Base-by-base conservation (phyloP, 495 filamentous ascomycete species). In the Penicillium odoratum region DNA sequence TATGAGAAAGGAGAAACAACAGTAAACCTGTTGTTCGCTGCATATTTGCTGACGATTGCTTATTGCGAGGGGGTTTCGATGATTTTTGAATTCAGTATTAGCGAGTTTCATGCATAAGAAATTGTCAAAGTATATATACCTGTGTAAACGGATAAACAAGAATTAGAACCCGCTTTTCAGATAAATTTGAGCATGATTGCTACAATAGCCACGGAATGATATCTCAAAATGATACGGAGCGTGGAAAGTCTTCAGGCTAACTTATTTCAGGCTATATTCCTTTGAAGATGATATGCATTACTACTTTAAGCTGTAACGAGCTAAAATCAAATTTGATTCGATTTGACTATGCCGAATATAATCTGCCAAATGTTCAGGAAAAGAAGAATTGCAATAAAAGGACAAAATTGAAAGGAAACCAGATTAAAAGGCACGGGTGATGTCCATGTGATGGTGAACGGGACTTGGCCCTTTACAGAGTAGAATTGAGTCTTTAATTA, bases 171-270 rank as follows among this genome's bases (percentile, higher is more conserved):
- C 26, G 47, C 26, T n/a, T 47, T 38, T 7, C 46, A 38, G 16
- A 49, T 57, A 51, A 48, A 26, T 13, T 28, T 42, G 16, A 49
- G 42, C 10, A 33, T 48, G 31, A 49, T 42, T 29, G 29, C 51
- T 48, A 9, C 31, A 59, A 59, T 16, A 30, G 48, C 33, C 57
- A 49, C 51, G 57, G 57, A 59, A 43, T 44, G 15, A 42, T 33
- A 59, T 59, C 57, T 59, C 57, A 59, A 59, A 59, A 59, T 25
- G 50, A 43, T 43, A 31, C 57, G 57, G 57, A 53, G 33, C 15
- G 8, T 58, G 28, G 45, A 42, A 16, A 48, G 45, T 43, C 4
- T 54, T 15, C 16, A 44, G 31, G 48, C 56, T 58, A 58, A 36
- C 48, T 40, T 13, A 36, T 45, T 59, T 43, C 55, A 53, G 31